phyloP scores from a whole-genome alignment of 371 early-diverging fungal species.

The Apophysomyces trapeziformis region DNA sequence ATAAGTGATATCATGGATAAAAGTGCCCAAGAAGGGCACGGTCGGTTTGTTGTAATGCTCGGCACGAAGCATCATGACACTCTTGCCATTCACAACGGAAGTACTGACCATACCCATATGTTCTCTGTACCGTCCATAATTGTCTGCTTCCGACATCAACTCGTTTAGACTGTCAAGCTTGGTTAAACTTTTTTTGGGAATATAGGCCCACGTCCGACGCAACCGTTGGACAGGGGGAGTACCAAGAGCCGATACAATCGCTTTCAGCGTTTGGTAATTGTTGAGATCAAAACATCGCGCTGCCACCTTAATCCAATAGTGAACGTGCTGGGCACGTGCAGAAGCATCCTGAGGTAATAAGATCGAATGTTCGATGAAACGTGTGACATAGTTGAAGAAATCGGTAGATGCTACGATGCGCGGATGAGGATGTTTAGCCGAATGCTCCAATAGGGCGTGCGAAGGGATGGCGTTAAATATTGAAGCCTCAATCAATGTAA shows the following conservation, averaged over 20 bases:
- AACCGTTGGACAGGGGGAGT: conserved; percentile 80
- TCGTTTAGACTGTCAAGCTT: conserved; percentile 63
- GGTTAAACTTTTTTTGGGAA: conserved; percentile 69
- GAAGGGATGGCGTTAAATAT: conserved; percentile 75
- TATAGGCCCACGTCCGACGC: conserved; percentile 76
- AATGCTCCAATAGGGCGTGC: conserved; percentile 65
- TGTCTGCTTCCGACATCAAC: conserved; percentile 73
- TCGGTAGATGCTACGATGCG: conserved; percentile 77
- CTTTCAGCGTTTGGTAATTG: conserved; percentile 80
- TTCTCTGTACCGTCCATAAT: conserved; percentile 75
- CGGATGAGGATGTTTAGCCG: conserved; percentile 69
- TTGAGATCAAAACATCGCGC: conserved; percentile 64
- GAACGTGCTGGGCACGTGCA: conserved; percentile 67
- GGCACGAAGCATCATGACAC: conserved; percentile 36
- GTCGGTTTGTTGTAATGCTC: conserved; percentile 62
- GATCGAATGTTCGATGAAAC: conserved; percentile 75
- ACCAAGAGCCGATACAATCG: conserved; percentile 70
- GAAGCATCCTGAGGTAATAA: conserved; percentile 65
- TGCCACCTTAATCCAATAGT: conserved; percentile 80
- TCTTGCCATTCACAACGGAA: conserved; percentile 40
- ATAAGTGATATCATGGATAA: conserved; percentile 83
- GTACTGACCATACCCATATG: conserved; percentile 59
- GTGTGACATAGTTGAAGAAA: conserved; percentile 83
- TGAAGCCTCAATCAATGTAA: conserved; percentile 73
- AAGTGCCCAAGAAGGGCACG: conserved; percentile 80